Base-by-base conservation (phyloP, 345 rosid genomes). In the Combretum micranthum region DNA sequence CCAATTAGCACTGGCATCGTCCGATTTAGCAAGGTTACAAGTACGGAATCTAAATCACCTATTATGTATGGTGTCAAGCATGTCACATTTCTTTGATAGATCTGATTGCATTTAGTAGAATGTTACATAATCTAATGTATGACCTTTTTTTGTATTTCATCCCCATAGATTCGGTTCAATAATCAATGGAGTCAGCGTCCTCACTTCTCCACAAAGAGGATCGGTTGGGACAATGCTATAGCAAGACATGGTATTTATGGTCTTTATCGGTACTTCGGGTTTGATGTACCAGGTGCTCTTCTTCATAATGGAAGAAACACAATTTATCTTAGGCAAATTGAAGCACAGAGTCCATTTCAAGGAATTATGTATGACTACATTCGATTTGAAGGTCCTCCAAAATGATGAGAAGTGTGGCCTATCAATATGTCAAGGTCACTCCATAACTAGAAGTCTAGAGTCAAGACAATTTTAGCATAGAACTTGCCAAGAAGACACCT, bases 161-260 rank as follows among this genome's bases (percentile, higher is more conserved):
- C 32, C 3, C 6, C 49, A 14, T 20, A 65, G 69, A 44, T 65
- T 13, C 42, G 69, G 46, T 13, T 58, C 17, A 58, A 65, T 25
- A n/a, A 44, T 13, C 53, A 47, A 8, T 14, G n/a, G 25, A 6
- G 12, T 43, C 62, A 76, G 2, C 50, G 44, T 45, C n/a, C n/a
- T n/a, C n/a, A n/a, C n/a, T 57, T 60, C 5, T 44, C 68, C 10
- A 74, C 72, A 12, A 43, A 63, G 23, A 19, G 56, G 21, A 59
- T 69, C 2, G 79, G 82, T 13, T 61, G 47, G 19, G 82, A 77
- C 63, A 77, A 77, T 18, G 79, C 79, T 16, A 68, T 71, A 16
- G 79, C 82, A 1, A 63, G 82, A 19, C 79, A 74, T 52, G 76
- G 74, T 5, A 71, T 73, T 13, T 67, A 68, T 49, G 79, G 76